These are phyloP conservation scores for Penicillium sumatraense DNA, from an alignment of 2,329 filamentous ascomycete genomes.

Conservation along the genomic window DNA sequence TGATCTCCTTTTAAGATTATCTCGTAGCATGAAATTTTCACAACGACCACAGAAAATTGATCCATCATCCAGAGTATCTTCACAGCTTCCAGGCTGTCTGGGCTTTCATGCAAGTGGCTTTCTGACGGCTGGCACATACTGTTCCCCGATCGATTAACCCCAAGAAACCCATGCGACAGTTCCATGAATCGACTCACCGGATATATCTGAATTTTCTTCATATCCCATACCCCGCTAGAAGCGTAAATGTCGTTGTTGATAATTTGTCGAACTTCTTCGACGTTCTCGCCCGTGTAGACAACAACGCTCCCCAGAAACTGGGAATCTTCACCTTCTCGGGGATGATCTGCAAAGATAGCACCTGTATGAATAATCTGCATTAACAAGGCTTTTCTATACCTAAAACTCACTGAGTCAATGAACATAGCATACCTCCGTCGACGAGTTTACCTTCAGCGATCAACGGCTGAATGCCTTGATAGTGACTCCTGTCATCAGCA, in stretches of 20 bases:
- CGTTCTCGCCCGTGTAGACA: constrained; percentile 19
- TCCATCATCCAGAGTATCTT: too few relatives aligned
- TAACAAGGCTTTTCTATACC: background rate
- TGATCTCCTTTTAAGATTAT: too few relatives aligned
- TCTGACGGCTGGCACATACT: constrained; percentile 16
- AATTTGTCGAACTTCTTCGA: constrained; percentile 19
- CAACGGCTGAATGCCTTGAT: constrained; percentile 18
- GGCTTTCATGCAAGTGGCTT: constrained; percentile 4
- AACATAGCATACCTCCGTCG: constrained; percentile 13
- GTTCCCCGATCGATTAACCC: background rate
- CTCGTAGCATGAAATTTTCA: too few relatives aligned
- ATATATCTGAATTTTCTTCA: constrained; percentile 20
- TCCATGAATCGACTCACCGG: constrained; percentile 13
- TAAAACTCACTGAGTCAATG: background rate
- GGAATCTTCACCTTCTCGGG: constrained; percentile 8
- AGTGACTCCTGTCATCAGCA: constrained; percentile 9
- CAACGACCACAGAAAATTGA: too few relatives aligned
- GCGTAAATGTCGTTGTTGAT: constrained; percentile 24
- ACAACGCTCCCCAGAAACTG: constrained; percentile 24
- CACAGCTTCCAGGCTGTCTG: too few relatives aligned
- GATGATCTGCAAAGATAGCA: constrained; percentile 22
- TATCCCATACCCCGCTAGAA: constrained; percentile 25
- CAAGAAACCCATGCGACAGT: background rate
- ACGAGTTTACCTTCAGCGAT: constrained; percentile 17
- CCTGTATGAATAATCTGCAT: constrained; percentile 8